Conservation (phyloP, 2,329 filamentous ascomycete species). For the Anthostomella pinea region DNA sequence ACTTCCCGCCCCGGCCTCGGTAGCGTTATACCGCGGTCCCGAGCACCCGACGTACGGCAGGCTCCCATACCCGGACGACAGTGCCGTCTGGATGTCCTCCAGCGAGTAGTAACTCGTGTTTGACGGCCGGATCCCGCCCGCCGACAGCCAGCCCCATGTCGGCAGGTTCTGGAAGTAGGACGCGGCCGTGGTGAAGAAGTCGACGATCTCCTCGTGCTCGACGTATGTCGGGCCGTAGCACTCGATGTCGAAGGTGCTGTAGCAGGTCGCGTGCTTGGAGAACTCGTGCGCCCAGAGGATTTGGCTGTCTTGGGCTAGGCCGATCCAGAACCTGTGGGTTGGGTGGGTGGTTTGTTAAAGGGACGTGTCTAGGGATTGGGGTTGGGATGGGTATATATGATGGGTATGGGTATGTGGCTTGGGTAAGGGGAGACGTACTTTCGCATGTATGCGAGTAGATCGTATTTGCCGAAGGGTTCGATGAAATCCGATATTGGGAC, state of each 20-base stretch:
- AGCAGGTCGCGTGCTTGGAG: slow-evolving; percentile 67
- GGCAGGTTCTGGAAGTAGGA: slow-evolving; percentile 56
- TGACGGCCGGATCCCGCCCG: slow-evolving; percentile 52
- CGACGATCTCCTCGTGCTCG: slow-evolving; percentile 57
- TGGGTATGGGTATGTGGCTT: neutral
- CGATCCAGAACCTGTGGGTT: slow-evolving; percentile 51
- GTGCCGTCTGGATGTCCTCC: slow-evolving; percentile 46
- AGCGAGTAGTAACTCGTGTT: slow-evolving; percentile 58
- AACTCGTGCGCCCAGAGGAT: slow-evolving; percentile 68
- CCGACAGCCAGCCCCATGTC: slow-evolving; percentile 59
- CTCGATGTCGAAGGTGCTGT: slow-evolving; percentile 59
- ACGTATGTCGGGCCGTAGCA: slow-evolving; percentile 61
- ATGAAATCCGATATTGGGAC: slow-evolving; percentile 58
- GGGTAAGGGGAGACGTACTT: slow-evolving; percentile 33
- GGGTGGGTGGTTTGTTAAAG: slow-evolving; percentile 6
- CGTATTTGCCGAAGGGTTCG: slow-evolving; percentile 53
- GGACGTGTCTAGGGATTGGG: slow-evolving; percentile 16
- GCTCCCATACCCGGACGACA: slow-evolving; percentile 50
- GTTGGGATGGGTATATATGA: slow-evolving; percentile 19
- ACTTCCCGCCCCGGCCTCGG: slow-evolving; percentile 52
- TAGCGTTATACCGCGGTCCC: slow-evolving; percentile 59
- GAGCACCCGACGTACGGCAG: slow-evolving; percentile 60
- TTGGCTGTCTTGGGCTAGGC: slow-evolving; percentile 52
- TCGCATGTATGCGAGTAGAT: slow-evolving; percentile 64
- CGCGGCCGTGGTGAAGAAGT: slow-evolving; percentile 61